Evolutionary conservation across 352 stramenopile genomes (phyloP).

Genomic region (Phytophthora melonis): DNA sequence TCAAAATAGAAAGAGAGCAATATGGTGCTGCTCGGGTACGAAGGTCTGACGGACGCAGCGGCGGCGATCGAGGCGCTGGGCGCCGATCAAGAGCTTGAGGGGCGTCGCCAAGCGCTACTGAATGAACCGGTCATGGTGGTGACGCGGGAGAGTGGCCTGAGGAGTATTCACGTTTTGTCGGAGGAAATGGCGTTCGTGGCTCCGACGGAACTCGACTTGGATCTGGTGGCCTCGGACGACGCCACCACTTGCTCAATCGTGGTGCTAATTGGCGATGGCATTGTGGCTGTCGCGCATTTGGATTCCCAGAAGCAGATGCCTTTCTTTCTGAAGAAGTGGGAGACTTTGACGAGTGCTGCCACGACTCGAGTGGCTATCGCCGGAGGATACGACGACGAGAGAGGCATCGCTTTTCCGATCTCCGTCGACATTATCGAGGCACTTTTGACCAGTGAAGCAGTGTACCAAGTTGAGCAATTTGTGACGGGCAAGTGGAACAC

Average conservation of each 20-base stretch:
- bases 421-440: conserved; percentile 29
- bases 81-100: conserved; percentile 7
- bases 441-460: conserved; percentile 16
- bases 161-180: conserved; percentile 34
- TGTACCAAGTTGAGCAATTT: conserved; percentile 30
- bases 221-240: conserved; percentile 41
- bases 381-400: conserved; percentile 39
- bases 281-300: conserved; percentile 33
- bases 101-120: conserved; percentile 12
- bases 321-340: conserved; percentile 41
- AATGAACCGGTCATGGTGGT: conserved; percentile 34
- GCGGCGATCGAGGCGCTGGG: conserved; percentile 22
- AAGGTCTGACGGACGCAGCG: conserved; percentile 16
- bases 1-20: not conserved
- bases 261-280: conserved; percentile 21
- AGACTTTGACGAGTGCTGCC: conserved; percentile 12
- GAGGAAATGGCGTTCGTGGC: conserved; percentile 40
- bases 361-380: conserved; percentile 27
- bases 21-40: conserved; percentile 32
- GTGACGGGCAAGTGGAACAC: conserved; percentile 36
- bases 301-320: conserved; percentile 30
- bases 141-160: conserved; percentile 15
- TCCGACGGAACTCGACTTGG: conserved; percentile 15
- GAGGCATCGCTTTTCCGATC: conserved; percentile 27
- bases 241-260: conserved; percentile 45